phyloP scores from a whole-genome alignment of 805 yeast species.

The Wickerhamiella galacta region DNA sequence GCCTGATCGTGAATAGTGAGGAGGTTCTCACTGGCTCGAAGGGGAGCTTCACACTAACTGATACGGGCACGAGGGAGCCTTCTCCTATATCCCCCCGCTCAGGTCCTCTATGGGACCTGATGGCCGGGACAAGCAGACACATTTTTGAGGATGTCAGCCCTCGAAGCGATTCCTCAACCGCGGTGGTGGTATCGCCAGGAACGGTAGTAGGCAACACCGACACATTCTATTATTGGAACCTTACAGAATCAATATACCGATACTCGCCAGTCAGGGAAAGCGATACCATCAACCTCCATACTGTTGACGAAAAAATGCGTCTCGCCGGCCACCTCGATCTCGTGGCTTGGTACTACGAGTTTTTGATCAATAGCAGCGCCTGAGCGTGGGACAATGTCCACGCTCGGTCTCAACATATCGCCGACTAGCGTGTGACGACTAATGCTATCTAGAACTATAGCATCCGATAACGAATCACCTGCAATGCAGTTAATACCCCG shows the following conservation, averaged over 20 bases:
- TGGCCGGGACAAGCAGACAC: slow-evolving; percentile 44
- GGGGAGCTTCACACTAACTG: slow-evolving; percentile 4
- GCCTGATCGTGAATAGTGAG: slow-evolving; percentile 18
- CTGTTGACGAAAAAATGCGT: slow-evolving; percentile 43
- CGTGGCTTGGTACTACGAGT: slow-evolving; percentile 20
- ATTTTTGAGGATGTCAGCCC: slow-evolving; percentile 35
- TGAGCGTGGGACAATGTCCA: background rate
- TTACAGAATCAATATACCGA: slow-evolving; percentile 43
- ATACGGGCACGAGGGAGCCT: slow-evolving; percentile 24
- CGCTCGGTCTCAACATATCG: background rate
- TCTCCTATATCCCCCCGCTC: slow-evolving; percentile 32
- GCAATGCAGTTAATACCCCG: too few species aligned
- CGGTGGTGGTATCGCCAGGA: slow-evolving; percentile 2
- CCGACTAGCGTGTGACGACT: too few species aligned
- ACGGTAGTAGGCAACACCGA: slow-evolving; percentile 55
- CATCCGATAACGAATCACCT: too few species aligned
- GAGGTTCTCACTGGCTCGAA: slow-evolving; percentile 1
- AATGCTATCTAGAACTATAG: too few species aligned
- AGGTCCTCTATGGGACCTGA: slow-evolving; percentile 29
- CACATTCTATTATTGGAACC: slow-evolving; percentile 44
- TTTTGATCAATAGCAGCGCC: slow-evolving; percentile 11
- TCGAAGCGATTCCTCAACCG: background rate
- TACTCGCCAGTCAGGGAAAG: slow-evolving; percentile 28
- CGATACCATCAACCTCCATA: slow-evolving; percentile 25
- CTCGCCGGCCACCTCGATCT: slow-evolving; percentile 37